A percentile compares a stretch with the other conserved stretches of the same genome.
phyloP scores from a whole-genome alignment of 2,329 filamentous ascomycete genomes.

The Colletotrichum echinochloae region DNA sequence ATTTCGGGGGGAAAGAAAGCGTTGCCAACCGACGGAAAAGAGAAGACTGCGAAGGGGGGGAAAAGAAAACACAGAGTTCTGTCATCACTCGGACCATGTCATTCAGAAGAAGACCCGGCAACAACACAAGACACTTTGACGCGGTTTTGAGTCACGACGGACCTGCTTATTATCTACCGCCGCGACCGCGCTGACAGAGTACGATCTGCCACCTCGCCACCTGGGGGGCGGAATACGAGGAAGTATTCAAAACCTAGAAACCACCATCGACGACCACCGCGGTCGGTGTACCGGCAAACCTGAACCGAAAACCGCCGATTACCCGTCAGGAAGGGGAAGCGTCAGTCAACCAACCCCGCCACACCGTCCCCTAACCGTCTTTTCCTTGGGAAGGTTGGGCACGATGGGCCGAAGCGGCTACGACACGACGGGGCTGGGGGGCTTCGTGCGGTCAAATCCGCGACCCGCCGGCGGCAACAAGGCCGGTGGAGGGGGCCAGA shows the following conservation, averaged over 20 bases:
- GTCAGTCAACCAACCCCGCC: background rate
- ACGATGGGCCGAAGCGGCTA: conserved; percentile 40
- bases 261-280: background rate
- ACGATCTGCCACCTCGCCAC: background rate
- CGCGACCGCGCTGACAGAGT: conserved; percentile 22
- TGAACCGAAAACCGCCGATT: background rate
- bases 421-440: conserved; percentile 28
- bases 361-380: background rate
- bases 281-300: background rate
- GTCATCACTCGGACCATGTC: conserved; percentile 23
- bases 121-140: conserved; percentile 8
- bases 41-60: background rate
- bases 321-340: background rate
- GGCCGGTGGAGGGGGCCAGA: background rate
- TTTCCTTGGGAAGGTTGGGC: background rate
- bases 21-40: background rate
- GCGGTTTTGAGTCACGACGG: background rate
- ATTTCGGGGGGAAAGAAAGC: conserved; percentile 9
- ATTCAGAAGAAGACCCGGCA: conserved; percentile 30
- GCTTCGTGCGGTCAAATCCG: background rate
- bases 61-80: background rate
- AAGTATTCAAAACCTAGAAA: background rate
- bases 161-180: background rate
- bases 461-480: conserved; percentile 2
- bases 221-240: no score